phyloP scores from a whole-genome alignment of 1,284 basidiomycete species.

The Coniferiporia weirii region DNA sequence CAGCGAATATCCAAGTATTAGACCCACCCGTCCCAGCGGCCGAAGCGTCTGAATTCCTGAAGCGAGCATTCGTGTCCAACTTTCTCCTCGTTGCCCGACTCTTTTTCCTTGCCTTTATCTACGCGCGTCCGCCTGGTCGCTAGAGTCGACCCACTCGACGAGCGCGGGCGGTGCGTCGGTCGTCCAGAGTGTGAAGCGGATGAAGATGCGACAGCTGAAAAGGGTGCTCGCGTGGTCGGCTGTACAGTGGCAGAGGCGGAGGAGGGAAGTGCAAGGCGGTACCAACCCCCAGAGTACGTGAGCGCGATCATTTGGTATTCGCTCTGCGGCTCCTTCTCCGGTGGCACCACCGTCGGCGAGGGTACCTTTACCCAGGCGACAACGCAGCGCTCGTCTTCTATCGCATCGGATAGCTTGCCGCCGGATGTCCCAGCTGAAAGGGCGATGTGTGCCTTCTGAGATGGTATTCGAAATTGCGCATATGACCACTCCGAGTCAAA shows the following conservation, averaged over 20 bases:
- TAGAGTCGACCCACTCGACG: conserved; percentile 50
- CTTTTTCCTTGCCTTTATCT: conserved; percentile 58
- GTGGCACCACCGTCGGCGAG: neutral
- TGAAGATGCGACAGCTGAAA: conserved; percentile 18
- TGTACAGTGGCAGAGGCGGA: conserved; percentile 27
- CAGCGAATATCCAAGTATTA: conserved; percentile 25
- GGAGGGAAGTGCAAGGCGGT: conserved; percentile 71
- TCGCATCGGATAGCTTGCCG: conserved; percentile 54
- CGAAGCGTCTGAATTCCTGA: conserved; percentile 73
- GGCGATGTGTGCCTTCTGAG: conserved; percentile 75
- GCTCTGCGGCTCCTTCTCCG: conserved; percentile 18
- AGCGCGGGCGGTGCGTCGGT: conserved; percentile 38
- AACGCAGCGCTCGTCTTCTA: conserved; percentile 79
- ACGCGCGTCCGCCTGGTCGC: conserved; percentile 27
- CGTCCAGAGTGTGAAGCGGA: conserved; percentile 33
- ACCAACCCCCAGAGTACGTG: conserved; percentile 92
- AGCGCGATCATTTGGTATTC: conserved; percentile 80
- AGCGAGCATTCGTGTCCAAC: conserved; percentile 61
- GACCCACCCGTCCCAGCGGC: conserved; percentile 83
- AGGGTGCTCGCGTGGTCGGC: conserved; percentile 9
- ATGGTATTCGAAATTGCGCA: conserved; percentile 87
- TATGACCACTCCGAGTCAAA: conserved; percentile 93
- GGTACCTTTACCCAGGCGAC: conserved; percentile 78
- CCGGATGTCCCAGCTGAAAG: conserved; percentile 55
- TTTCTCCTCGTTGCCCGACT: conserved; percentile 53